Evolutionary conservation across 495 filamentous ascomycete species (phyloP), one percentile per base, ranked within the genome.

Genomic region (Aspergillus asperescens): DNA sequence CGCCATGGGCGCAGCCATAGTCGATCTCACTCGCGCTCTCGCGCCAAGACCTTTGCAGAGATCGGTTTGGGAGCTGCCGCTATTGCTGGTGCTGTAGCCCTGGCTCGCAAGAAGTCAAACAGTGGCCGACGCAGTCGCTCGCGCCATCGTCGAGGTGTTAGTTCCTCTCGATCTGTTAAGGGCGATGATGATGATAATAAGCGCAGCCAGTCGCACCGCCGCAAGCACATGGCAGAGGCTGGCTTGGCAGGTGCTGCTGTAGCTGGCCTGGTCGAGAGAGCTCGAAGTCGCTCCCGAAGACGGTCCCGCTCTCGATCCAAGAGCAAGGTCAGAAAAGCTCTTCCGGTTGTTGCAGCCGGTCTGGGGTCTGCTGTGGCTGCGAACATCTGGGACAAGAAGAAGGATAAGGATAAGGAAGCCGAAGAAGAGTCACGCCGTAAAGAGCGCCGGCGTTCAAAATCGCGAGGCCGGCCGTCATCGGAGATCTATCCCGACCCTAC

Each of bases 51-150:
- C 42, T 76, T 89, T 27, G 81, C 85, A 32, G 86, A 83, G 32
- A 69, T 91, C 16, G 89, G 86, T 18, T 79, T 90, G 41, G 89
- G 89, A 42, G 89, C 88, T 22, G 89, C 88, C 15, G 85, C 90
- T 34, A 79, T 91, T 29, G 90, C 88, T 41, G 84, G 89, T 23
- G 90, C 87, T 22, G 83, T 86, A 22, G 90, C 90, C 54, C 83
- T 88, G 47, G 83, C 84, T 54, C 77, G 82, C 34, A 82, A 80
- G 56, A 84, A 84, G 49, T 75, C 79, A 7, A 76, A 84, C n/a
- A 80, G 81, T 48, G 81, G 86, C 56, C 73, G 77, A 39, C 83
- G 87, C 55, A 88, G 90, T 44, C 83, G 90, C 24, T 83, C 83
- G 8, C 77, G 86, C 23, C 74, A 74, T 47, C 79, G 82, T 35